Base-by-base conservation (phyloP, 2,329 filamentous ascomycete species). In the Cadophora sp. region DNA sequence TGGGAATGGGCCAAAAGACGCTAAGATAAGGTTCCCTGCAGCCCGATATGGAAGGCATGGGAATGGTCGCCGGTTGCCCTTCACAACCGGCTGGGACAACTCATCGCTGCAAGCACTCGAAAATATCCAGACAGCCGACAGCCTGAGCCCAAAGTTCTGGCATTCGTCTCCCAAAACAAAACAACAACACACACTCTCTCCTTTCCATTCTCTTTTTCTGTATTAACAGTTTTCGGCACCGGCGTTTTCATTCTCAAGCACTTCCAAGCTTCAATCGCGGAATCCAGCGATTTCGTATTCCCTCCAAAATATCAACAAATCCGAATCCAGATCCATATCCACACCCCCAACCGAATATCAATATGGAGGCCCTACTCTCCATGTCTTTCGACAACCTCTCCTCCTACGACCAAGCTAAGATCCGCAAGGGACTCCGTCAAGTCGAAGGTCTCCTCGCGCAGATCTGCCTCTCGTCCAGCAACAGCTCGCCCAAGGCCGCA, bases 361-460 rank as follows among this genome's bases (percentile, higher is more conserved):
- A 75, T 76, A 98, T 98, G 96, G 96, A 98, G 83, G 89, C 92
- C 63, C 87, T 98, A 31, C 86, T 98, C 66, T 97, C 93, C 55
- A 89, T 97, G 79, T 94, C 95, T 69, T 98, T 98, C 81, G 94
- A 97, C 83, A 97, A 75, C 56, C 69, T 76, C 56, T 97, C 94
- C 69, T 97, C 94, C 60, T 94, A 94, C 79, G 94, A 97, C 76
- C 90, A 90, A 67, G 85, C 87, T 79, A 97, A 97, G 83, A 92
- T 98, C 78, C 91, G 93, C 75, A 98, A 97, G 83, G 96, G 95
- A 62, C 83, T 98, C 73, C 91, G 93, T 73, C 95, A 97, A 82
- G 93, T 98, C 72, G 95, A 98, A 82, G 94, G 94, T 37, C 87
- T 98, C 56, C 87, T 98, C 62, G 95, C 95, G 26, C 94, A 97